Conservation (phyloP, 164 flowering plant species). For the Umbellularia californica region DNA sequence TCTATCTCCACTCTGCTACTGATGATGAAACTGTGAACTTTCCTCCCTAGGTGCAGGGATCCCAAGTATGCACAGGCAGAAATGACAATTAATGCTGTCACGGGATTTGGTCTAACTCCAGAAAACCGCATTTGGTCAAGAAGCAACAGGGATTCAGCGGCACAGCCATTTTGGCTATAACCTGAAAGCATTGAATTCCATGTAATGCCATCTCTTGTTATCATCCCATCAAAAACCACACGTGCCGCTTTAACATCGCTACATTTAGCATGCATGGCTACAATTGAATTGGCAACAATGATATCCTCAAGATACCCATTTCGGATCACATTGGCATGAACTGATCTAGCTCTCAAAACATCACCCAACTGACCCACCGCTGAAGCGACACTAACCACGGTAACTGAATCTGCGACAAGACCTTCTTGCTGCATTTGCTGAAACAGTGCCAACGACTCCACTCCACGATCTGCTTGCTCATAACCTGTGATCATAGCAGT, state of each 20-base stretch:
- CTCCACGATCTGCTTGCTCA: conserved; percentile 31
- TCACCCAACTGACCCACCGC: conserved; percentile 43
- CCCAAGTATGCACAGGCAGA: conserved; percentile 44
- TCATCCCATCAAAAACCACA: conserved; percentile 28
- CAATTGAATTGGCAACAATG: conserved; percentile 30
- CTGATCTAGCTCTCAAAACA: conserved; percentile 21
- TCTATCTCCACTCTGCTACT: conserved; percentile 19
- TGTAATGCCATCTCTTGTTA: conserved; percentile 31
- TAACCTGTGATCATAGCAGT: conserved; percentile 44
- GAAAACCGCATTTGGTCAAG: conserved; percentile 35
- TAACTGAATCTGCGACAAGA: conserved; percentile 31
- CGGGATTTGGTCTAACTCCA: conserved; percentile 26
- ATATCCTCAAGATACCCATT: conserved; percentile 30
- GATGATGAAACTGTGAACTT: conserved; percentile 27
- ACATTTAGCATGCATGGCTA: conserved; percentile 38
- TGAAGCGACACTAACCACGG: conserved; percentile 32
- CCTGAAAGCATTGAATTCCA: conserved; percentile 50
- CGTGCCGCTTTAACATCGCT: conserved; percentile 27
- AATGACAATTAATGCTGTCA: conserved; percentile 33
- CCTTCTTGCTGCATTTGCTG: conserved; percentile 32
- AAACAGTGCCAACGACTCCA: conserved; percentile 27
- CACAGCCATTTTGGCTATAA: conserved; percentile 39
- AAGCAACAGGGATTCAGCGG: conserved; percentile 34
- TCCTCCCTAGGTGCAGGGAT: conserved; percentile 31
- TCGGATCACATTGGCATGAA: conserved; percentile 32